Evolutionary conservation across 257 asterid species (phyloP).

Genomic region (Hygrophila difformis): DNA sequence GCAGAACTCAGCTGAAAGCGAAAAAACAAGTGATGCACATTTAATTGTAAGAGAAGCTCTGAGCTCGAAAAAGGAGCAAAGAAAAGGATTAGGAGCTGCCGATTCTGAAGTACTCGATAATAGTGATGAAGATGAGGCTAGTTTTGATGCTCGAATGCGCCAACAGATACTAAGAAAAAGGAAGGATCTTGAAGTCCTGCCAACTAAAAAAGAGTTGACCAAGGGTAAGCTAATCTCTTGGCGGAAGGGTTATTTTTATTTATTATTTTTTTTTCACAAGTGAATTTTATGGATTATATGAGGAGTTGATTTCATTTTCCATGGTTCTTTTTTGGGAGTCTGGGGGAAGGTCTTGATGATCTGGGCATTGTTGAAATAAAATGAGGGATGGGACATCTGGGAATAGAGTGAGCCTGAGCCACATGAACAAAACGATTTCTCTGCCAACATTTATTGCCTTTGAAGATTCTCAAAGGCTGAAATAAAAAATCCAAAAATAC

Average conservation of each 20-base stretch:
- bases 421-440: neutral
- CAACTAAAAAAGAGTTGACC: conserved; percentile 38
- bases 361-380: too few relatives aligned
- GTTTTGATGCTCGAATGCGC: conserved; percentile 91
- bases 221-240: conserved; percentile 51
- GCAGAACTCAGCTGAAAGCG: conserved; percentile 60
- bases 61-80: conserved; percentile 56
- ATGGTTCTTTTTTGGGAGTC: too few relatives aligned
- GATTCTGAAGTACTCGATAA: conserved; percentile 39
- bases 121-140: conserved; percentile 75
- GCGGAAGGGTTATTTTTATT: too few relatives aligned
- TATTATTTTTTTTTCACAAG: too few relatives aligned
- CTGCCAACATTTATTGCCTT: neutral
- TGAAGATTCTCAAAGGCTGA: too few relatives aligned
- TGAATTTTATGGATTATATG: too few relatives aligned
- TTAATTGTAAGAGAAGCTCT: conserved; percentile 76
- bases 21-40: conserved; percentile 52
- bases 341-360: too few relatives aligned
- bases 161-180: conserved; percentile 70
- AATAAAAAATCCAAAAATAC: too few relatives aligned
- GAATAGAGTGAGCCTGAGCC: too few relatives aligned
- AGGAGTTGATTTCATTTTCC: too few relatives aligned
- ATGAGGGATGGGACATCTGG: too few relatives aligned
- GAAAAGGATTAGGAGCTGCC: conserved; percentile 34
- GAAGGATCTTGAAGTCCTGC: conserved; percentile 58